Base-by-base conservation (phyloP, 139 green algal genomes). In the Picochlorum sp. region DNA sequence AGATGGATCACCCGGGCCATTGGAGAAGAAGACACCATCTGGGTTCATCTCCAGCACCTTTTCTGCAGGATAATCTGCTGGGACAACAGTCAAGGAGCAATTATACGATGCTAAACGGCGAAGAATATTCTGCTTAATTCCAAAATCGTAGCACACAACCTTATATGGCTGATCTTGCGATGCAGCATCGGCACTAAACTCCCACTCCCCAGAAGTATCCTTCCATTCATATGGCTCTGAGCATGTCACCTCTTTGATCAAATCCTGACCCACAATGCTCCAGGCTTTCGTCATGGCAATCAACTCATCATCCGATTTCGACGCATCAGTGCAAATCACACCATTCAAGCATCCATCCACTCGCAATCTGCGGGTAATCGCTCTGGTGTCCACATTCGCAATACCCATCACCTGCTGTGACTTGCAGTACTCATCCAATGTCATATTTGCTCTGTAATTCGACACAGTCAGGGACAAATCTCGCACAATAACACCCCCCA, bases 41-140 rank as follows among this genome's bases (percentile, higher is more conserved):
- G 94, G 94, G 74, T 98, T 92, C 68, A 99, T 82, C 49, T 77
- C 84, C 60, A 97, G 73, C 44, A 98, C 92, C 68, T 99, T 88
- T 24, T 80, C 73, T 10, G 91, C 90, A 1, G 92, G 88, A 57
- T 81, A 92, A 63, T 77, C 80, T 6, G 92, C 92, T 7, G 94
- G 94, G 62, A 99, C 94, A 1, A 99, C 94, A 0, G 90, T 99
- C 63, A 99, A 82, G 18, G 77, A 57, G 85, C 94, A 98, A 32
- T 91, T 91, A 72, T 90, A 90, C 0, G 89, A 90, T 1, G 88
- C 83, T 49, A 99, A 81, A 44, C 94, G 85, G 20, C 89, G 79
- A 79, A 99, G 76, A 76, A 99, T 99, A 90, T 99, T 99, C 80
- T 87, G 82, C 86, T 99, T 99, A 80, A 97, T 92, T 74, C 94